A percentile compares a stretch with the other conserved stretches of the same genome.
Conservation (phyloP, 2,329 filamentous ascomycete species). For the Dothistroma pini region DNA sequence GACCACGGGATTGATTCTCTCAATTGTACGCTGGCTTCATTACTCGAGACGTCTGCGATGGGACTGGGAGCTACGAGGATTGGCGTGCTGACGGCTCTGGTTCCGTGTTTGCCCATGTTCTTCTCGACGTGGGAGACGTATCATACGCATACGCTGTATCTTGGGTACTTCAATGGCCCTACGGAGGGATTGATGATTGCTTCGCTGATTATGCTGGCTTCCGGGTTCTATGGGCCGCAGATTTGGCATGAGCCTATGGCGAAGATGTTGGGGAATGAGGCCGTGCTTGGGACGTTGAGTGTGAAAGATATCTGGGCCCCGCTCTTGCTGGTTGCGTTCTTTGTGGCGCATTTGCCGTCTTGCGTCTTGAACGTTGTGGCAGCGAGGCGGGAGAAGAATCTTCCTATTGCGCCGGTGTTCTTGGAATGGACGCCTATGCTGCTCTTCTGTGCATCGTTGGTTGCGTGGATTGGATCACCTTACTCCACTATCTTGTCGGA, state of each 20-base stretch:
- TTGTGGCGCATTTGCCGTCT: slow-evolving; percentile 70
- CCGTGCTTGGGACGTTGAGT: slow-evolving; percentile 66
- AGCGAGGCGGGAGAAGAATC: slow-evolving; percentile 66
- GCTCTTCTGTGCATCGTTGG: slow-evolving; percentile 70
- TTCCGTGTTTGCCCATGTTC: slow-evolving; percentile 95
- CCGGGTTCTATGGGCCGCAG: slow-evolving; percentile 80
- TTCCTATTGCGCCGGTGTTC: slow-evolving; percentile 78
- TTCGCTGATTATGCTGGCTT: slow-evolving; percentile 77
- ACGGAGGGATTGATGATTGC: slow-evolving; percentile 93
- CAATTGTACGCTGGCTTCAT: slow-evolving; percentile 89
- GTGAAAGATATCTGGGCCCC: slow-evolving; percentile 86
- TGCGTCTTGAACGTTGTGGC: slow-evolving; percentile 82
- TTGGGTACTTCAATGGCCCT: slow-evolving; percentile 94
- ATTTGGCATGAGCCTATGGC: slow-evolving; percentile 79
- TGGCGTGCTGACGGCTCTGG: slow-evolving; percentile 85
- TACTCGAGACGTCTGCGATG: slow-evolving; percentile 91
- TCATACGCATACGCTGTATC: slow-evolving; percentile 93
- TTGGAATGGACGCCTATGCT: slow-evolving; percentile 91
- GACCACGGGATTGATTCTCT: slow-evolving; percentile 98
- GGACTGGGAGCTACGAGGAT: slow-evolving; percentile 78
- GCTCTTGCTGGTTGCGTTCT: slow-evolving; percentile 45
- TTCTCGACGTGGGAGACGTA: slow-evolving; percentile 99
- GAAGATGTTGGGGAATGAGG: slow-evolving; percentile 60
- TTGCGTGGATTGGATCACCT: slow-evolving; percentile 85
- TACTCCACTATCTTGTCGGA: slow-evolving; percentile 75